These are phyloP conservation scores for Populus hybrid DNA, from an alignment of 441 rosid species.

Conservation along the genomic window DNA sequence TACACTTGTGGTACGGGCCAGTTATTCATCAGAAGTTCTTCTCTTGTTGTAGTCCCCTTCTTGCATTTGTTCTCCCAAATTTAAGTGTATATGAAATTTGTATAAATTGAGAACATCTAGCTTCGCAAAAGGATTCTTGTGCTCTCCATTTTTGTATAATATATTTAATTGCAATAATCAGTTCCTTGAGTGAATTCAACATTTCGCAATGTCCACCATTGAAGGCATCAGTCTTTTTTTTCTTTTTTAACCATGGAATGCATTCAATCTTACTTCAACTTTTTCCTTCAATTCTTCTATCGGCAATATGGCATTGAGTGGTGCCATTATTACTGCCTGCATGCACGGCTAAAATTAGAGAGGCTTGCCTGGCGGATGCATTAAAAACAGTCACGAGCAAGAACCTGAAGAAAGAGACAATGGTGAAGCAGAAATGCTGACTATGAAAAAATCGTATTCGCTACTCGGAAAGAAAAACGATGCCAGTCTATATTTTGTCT, in stretches of 20 bases:
- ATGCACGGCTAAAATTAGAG: background rate
- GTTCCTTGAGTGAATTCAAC: background rate
- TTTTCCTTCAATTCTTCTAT: background rate
- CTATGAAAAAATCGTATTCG: background rate
- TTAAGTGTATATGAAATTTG: constrained; percentile 40
- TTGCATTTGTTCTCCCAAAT: constrained; percentile 26
- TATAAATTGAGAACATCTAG: constrained; percentile 25
- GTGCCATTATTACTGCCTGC: background rate
- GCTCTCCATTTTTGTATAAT: constrained; percentile 27
- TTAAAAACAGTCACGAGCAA: background rate
- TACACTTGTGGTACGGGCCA: constrained; percentile 22
- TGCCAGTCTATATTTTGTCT: background rate
- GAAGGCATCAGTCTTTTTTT: too few species aligned
- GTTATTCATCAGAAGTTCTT: constrained; percentile 5
- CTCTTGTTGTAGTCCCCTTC: constrained; percentile 9
- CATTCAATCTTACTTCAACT: background rate
- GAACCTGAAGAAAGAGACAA: background rate
- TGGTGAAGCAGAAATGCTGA: background rate
- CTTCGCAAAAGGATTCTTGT: constrained; percentile 11
- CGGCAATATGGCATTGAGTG: background rate
- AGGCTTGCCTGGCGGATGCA: background rate
- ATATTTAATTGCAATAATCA: constrained; percentile 6
- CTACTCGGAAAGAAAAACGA: background rate
- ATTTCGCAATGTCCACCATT: background rate
- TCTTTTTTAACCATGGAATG: background rate